A percentile compares a stretch with the other conserved stretches of the same genome.
These are phyloP conservation scores for Microdochium trichocladiopsis DNA, from an alignment of 2,329 filamentous ascomycete genomes.

Conservation along the genomic window DNA sequence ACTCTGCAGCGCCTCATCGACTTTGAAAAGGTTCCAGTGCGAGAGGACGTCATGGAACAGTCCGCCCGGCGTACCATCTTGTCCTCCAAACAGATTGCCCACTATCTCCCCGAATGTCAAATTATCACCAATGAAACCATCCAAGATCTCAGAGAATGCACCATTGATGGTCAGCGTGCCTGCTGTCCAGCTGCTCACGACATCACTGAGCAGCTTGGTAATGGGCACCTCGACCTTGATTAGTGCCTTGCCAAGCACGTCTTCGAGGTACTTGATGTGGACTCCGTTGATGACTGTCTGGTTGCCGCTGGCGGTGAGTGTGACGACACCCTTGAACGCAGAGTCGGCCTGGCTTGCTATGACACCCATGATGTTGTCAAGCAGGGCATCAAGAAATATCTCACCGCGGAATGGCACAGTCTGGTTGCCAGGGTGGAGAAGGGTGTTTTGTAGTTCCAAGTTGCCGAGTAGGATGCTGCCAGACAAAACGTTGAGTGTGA, in stretches of 20 bases:
- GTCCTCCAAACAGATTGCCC: background rate
- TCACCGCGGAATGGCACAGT: constrained; percentile 15
- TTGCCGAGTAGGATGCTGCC: constrained; percentile 13
- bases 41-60: background rate
- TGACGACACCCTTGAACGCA: constrained; percentile 12
- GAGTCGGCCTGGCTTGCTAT: constrained; percentile 11
- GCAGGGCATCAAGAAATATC: constrained; percentile 11
- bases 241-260: constrained; percentile 14
- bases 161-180: background rate
- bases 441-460: constrained; percentile 11
- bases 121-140: background rate
- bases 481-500: constrained; percentile 20
- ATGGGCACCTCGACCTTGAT: constrained; percentile 12
- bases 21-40: background rate
- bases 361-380: constrained; percentile 12
- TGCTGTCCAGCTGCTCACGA: background rate
- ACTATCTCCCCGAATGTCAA: background rate
- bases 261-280: constrained; percentile 18
- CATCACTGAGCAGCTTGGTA: constrained; percentile 9
- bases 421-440: constrained; percentile 19
- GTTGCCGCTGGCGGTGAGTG: constrained; percentile 16
- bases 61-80: background rate
- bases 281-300: constrained; percentile 15
- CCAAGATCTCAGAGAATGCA: background rate
- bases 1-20: no score